Percentiles rank a stretch among this genome's conserved stretches.
Conservation (phyloP, 805 yeast species). For the Cyberlindnera veronae region DNA sequence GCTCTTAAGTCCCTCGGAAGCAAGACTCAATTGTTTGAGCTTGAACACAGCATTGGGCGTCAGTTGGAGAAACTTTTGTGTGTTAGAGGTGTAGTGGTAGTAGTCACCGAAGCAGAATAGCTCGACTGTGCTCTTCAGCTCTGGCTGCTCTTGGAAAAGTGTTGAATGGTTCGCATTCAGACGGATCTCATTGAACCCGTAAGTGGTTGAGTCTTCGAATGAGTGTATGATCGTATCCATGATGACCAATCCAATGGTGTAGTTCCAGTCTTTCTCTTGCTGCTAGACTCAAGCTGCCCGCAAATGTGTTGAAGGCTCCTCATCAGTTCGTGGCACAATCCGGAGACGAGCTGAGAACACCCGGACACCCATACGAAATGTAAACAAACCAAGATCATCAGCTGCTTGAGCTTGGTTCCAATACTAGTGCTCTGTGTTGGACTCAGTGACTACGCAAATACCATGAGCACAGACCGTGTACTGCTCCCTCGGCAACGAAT, state of each 20-base stretch:
- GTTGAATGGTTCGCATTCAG: slow-evolving; percentile 1
- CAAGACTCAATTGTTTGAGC: slow-evolving; percentile 21
- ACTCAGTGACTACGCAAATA: neutral
- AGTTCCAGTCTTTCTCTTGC: too few relatives aligned
- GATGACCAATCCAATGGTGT: too few relatives aligned
- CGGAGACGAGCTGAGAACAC: neutral
- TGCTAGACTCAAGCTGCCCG: too few relatives aligned
- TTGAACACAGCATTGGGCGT: slow-evolving; percentile 16
- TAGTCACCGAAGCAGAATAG: slow-evolving; percentile 27
- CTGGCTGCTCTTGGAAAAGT: slow-evolving; percentile 6
- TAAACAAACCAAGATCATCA: neutral
- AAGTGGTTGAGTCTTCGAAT: slow-evolving; percentile 20
- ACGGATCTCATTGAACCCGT: slow-evolving; percentile 27
- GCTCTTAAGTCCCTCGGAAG: slow-evolving; percentile 17
- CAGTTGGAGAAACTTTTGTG: slow-evolving; percentile 14
- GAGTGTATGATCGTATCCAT: neutral
- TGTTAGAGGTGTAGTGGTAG: slow-evolving; percentile 14
- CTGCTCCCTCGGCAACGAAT: slow-evolving; percentile 15
- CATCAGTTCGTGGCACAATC: too few relatives aligned
- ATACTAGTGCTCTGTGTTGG: too few relatives aligned
- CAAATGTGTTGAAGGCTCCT: too few relatives aligned
- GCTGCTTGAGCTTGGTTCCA: neutral
- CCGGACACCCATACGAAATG: slow-evolving; percentile 3
- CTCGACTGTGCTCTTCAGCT: slow-evolving; percentile 20
- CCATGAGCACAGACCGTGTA: slow-evolving; percentile 5